A percentile compares a stretch with the other conserved stretches of the same genome.
Conservation (phyloP, 768 basidiomycete species). For the Agrocybe pediades region DNA sequence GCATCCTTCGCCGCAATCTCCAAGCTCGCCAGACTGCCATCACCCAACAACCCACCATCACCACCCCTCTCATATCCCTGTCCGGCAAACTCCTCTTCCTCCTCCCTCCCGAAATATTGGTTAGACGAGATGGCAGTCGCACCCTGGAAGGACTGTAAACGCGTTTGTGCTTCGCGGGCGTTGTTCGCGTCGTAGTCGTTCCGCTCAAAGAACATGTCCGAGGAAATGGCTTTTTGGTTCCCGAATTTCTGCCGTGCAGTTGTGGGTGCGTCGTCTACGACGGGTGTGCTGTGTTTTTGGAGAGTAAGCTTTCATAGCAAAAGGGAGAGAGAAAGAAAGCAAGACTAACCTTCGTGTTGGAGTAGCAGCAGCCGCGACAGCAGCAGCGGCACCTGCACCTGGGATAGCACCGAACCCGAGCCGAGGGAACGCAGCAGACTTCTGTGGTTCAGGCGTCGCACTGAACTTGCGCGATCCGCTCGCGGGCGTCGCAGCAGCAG, state of each 20-base stretch:
- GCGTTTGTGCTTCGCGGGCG: slow-evolving; percentile 74
- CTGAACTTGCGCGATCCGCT: slow-evolving; percentile 17
- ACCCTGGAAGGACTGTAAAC: slow-evolving; percentile 85
- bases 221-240: slow-evolving; percentile 92
- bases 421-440: slow-evolving; percentile 57
- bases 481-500: slow-evolving; percentile 16
- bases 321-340: background rate
- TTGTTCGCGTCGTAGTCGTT: slow-evolving; percentile 80
- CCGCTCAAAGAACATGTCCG: slow-evolving; percentile 96
- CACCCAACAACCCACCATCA: slow-evolving; percentile 39
- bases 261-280: slow-evolving; percentile 64
- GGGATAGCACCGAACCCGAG: slow-evolving; percentile 88
- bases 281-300: slow-evolving; percentile 21
- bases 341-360: slow-evolving; percentile 32
- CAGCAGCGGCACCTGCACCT: slow-evolving; percentile 53
- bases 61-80: slow-evolving; percentile 36
- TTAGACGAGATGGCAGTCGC: slow-evolving; percentile 93
- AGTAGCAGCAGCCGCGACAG: slow-evolving; percentile 39
- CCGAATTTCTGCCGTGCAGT: slow-evolving; percentile 92
- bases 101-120: slow-evolving; percentile 94
- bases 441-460: slow-evolving; percentile 24
- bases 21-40: slow-evolving; percentile 60
- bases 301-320: background rate
- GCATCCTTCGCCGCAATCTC: slow-evolving; percentile 75
- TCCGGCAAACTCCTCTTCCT: slow-evolving; percentile 81